Conservation (phyloP, 495 filamentous ascomycete species). For the Hypoxylon intermedium region DNA sequence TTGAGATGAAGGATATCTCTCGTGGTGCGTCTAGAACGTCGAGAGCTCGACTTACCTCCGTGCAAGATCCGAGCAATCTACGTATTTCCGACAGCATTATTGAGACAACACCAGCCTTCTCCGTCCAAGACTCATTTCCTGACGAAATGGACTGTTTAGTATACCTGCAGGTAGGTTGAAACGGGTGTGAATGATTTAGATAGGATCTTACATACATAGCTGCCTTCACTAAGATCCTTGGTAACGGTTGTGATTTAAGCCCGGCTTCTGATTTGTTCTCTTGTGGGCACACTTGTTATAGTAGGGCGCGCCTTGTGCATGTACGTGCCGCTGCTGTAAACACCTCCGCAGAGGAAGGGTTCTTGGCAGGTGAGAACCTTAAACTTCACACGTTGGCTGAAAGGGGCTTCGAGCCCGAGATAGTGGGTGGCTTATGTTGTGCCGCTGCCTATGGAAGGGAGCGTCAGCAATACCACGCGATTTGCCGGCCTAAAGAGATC, state of each 20-base stretch:
- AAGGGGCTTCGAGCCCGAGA: conserved; percentile 32
- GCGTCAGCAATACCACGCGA: conserved; percentile 36
- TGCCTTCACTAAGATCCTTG: conserved; percentile 33
- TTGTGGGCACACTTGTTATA: conserved; percentile 11
- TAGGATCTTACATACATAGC: conserved; percentile 37
- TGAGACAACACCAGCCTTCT: conserved; percentile 4
- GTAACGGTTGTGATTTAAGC: conserved; percentile 36
- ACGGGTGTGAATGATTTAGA: conserved; percentile 25
- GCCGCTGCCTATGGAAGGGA: conserved; percentile 31
- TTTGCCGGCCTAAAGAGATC: conserved; percentile 19
- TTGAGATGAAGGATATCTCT: conserved; percentile 11
- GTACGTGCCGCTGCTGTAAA: conserved; percentile 37
- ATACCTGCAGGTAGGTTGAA: conserved; percentile 15
- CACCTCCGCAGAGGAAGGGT: conserved; percentile 26
- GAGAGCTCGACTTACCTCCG: conserved; percentile 1
- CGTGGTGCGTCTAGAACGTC: conserved; percentile 14
- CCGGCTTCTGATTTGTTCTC: conserved; percentile 28
- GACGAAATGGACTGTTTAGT: not conserved
- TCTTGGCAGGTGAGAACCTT: conserved; percentile 41
- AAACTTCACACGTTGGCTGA: conserved; percentile 32
- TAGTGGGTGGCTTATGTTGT: conserved; percentile 39
- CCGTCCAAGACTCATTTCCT: not conserved
- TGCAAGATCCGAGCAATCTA: conserved; percentile 4
- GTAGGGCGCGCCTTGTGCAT: conserved; percentile 29
- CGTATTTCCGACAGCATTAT: conserved; percentile 3